phyloP scores from a whole-genome alignment of 2,329 filamentous ascomycete species.

The Pseudogymnoascus sp. region DNA sequence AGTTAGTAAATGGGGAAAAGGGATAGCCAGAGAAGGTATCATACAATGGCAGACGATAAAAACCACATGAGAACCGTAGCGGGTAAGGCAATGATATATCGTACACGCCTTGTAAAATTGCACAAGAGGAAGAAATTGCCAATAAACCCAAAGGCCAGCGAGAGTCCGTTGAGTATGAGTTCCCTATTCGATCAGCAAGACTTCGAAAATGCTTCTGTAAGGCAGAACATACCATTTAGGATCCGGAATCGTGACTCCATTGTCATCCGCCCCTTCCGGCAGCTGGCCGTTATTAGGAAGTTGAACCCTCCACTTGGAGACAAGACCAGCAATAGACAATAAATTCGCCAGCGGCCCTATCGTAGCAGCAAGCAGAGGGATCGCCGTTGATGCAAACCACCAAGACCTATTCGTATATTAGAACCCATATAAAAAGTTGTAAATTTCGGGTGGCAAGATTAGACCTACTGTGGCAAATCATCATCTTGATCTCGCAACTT shows the following conservation, averaged over 20 bases:
- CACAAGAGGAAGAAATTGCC: slow-evolving; percentile 63
- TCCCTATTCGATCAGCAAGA: slow-evolving; percentile 35
- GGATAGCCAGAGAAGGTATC: slow-evolving; percentile 54
- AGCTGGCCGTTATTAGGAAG: slow-evolving; percentile 40
- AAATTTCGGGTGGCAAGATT: neutral
- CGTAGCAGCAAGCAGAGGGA: slow-evolving; percentile 59
- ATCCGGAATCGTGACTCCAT: slow-evolving; percentile 49
- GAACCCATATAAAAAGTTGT: neutral
- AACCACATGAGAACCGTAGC: slow-evolving; percentile 63
- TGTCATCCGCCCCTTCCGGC: slow-evolving; percentile 39
- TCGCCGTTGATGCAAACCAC: slow-evolving; percentile 37
- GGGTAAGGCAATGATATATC: slow-evolving; percentile 63
- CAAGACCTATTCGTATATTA: slow-evolving; percentile 26
- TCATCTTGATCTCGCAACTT: slow-evolving; percentile 29
- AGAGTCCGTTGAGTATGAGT: slow-evolving; percentile 57
- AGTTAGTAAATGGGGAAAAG: slow-evolving; percentile 37
- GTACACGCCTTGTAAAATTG: slow-evolving; percentile 60
- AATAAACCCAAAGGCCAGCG: slow-evolving; percentile 55
- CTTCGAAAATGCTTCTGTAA: neutral
- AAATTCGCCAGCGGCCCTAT: slow-evolving; percentile 67
- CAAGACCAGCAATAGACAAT: slow-evolving; percentile 59
- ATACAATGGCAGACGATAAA: slow-evolving; percentile 51
- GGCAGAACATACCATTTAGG: slow-evolving; percentile 49
- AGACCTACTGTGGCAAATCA: slow-evolving; percentile 29
- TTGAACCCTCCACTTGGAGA: slow-evolving; percentile 54